A percentile compares a stretch with the other conserved stretches of the same genome.
Conservation (phyloP, 257 asterid genomes). For the Linaria vulgaris region DNA sequence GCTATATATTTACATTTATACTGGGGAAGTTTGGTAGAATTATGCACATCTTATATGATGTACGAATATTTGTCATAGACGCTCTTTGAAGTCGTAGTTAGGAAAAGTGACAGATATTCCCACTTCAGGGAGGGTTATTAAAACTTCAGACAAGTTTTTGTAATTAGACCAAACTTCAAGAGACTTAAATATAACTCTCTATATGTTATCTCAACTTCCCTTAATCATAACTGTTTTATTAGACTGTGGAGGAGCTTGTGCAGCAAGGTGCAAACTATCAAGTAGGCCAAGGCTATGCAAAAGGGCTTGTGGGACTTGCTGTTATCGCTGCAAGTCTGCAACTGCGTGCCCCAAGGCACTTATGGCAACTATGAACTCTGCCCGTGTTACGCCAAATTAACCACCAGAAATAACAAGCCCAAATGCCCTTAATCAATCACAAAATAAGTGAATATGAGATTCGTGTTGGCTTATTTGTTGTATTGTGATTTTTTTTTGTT, state of each 20-base stretch:
- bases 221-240: neutral
- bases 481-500: neutral
- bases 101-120: neutral
- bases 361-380: conserved; percentile 56
- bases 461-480: neutral
- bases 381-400: conserved; percentile 59
- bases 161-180: too few species aligned
- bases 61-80: too few species aligned
- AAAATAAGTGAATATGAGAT: too few species aligned
- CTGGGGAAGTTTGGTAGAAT: too few species aligned
- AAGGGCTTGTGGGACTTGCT: conserved; percentile 75
- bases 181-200: too few species aligned
- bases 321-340: conserved; percentile 55
- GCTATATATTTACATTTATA: too few species aligned
- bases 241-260: conserved; percentile 64
- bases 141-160: too few species aligned
- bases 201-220: neutral
- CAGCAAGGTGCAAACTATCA: conserved; percentile 47
- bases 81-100: too few species aligned
- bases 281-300: conserved; percentile 59
- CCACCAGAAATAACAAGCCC: conserved; percentile 46
- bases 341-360: conserved; percentile 69
- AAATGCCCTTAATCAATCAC: conserved; percentile 51
- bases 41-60: too few species aligned
- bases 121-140: too few species aligned